Evolutionary conservation across 306 rosid genomes (phyloP), one percentile per base, ranked within the genome.

Genomic region (Dalbergia oliveri): DNA sequence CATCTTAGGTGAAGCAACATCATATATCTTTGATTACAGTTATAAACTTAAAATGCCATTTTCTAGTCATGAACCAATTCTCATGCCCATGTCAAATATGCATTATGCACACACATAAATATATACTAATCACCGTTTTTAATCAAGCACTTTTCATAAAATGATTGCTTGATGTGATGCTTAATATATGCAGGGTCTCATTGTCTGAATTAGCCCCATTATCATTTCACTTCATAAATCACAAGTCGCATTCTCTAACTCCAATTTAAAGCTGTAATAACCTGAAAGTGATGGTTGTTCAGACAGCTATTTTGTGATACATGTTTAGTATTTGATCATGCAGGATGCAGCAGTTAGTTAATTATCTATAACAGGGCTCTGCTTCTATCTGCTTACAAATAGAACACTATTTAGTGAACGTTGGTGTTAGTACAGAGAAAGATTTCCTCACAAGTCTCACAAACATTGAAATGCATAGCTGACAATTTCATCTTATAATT

Each of bases 281-380:
- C 79, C 58, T 66, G 81, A 61, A 51, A 71, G 66, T 83, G 70
- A 62, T 76, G 91, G 82, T 82, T 72, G 90, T 84, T 80, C 44
- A 79, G 77, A 72, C 6, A 80, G 72, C 85, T 50, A 75, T 75
- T 72, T 71, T 76, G 34, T 71, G 35, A 9, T 49, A 34, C 66
- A 43, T 31, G 37, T 49, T 34, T 74, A 47, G 56, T 33, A 66
- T 60, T 61, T 71, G 14, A 66, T 86, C 72, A 83, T 47, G 72
- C 37, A 45, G 44, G 68, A 83, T 47, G 72, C 37, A 45, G 44
- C 72, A 21, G 62, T 51, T 51, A 51, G 15, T 34, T 78, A 63
- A 50, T 65, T 6, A 37, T 31, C 56, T 23, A 61, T 63, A 66
- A 34, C 23, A 58, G 39, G 26, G 23, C 45, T 35, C 19, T 60